Conservation (phyloP, 2,329 filamentous ascomycete species). For the Mycosphaerella sp. region DNA sequence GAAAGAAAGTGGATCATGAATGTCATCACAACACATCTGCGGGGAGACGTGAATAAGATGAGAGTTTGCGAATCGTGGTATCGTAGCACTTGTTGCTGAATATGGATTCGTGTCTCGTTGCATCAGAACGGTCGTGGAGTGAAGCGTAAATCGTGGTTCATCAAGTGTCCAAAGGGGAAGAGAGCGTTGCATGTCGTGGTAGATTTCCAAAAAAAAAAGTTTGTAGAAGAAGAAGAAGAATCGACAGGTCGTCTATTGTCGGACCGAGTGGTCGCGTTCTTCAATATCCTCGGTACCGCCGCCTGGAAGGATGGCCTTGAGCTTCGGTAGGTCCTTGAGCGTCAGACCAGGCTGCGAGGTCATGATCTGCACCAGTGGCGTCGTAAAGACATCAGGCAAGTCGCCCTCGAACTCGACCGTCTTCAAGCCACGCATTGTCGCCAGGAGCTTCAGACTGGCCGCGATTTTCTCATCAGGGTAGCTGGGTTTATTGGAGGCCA, state of each 20-base stretch:
- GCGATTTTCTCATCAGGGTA: constrained; percentile 28
- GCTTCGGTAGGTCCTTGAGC: constrained; percentile 9
- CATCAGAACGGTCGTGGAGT: neutral
- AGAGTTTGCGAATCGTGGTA: too few species aligned
- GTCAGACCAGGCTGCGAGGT: constrained; percentile 2
- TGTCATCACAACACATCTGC: too few species aligned
- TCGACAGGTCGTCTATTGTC: too few species aligned
- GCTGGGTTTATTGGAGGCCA: constrained; percentile 1
- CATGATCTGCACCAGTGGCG: constrained; percentile 21
- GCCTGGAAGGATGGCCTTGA: constrained; percentile 9
- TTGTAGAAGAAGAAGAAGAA: too few species aligned
- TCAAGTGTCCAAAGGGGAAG: neutral
- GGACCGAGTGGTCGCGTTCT: constrained; percentile 2
- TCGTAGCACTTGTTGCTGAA: neutral
- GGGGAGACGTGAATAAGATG: too few species aligned
- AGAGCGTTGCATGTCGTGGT: neutral
- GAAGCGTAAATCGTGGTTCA: neutral
- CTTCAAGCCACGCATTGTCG: constrained; percentile 21
- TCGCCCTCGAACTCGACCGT: constrained; percentile 25
- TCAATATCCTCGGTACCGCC: constrained; percentile 14
- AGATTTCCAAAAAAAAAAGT: too few species aligned
- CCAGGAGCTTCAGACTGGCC: constrained; percentile 18
- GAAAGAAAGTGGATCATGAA: too few species aligned
- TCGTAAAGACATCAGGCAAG: constrained; percentile 23
- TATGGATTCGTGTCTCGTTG: neutral